Conservation (phyloP, 106 monocot genomes). For the Dioscorea dumetorum region DNA sequence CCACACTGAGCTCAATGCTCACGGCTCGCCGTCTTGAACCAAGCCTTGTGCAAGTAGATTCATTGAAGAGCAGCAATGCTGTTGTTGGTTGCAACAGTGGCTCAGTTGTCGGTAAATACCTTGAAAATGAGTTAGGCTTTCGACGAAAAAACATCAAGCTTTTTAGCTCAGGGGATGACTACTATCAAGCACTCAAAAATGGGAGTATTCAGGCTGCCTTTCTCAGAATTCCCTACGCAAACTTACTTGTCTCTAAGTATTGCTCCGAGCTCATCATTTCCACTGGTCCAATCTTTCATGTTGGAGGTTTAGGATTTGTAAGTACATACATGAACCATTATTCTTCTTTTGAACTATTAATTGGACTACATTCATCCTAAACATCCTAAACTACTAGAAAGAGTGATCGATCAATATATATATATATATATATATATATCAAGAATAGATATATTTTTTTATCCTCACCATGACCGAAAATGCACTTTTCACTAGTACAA, state of each 20-base stretch:
- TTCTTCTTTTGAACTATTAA: too few species aligned
- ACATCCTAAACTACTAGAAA: too few species aligned
- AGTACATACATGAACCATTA: not conserved
- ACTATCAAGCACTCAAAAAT: not conserved
- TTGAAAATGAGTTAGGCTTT: not conserved
- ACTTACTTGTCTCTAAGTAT: conserved; percentile 7
- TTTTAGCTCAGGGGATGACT: not conserved
- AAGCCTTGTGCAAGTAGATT: not conserved
- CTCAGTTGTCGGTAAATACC: conserved; percentile 6
- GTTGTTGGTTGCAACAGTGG: not conserved
- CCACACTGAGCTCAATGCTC: conserved; percentile 7
- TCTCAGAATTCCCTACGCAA: conserved; percentile 7
- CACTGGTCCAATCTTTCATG: conserved; percentile 5
- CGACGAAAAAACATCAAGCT: not conserved
- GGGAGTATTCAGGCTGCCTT: conserved; percentile 9
- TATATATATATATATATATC: too few species aligned
- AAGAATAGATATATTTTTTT: too few species aligned
- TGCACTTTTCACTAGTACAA: too few species aligned
- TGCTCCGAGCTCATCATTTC: not conserved
- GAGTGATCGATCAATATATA: too few species aligned
- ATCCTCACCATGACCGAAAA: too few species aligned
- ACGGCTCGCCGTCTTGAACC: not conserved
- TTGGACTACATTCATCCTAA: too few species aligned
- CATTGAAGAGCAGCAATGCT: not conserved
- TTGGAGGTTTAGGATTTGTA: conserved; percentile 13